Evolutionary conservation across 768 basidiomycete genomes (phyloP).

Genomic region (Lactarius trivialis): DNA sequence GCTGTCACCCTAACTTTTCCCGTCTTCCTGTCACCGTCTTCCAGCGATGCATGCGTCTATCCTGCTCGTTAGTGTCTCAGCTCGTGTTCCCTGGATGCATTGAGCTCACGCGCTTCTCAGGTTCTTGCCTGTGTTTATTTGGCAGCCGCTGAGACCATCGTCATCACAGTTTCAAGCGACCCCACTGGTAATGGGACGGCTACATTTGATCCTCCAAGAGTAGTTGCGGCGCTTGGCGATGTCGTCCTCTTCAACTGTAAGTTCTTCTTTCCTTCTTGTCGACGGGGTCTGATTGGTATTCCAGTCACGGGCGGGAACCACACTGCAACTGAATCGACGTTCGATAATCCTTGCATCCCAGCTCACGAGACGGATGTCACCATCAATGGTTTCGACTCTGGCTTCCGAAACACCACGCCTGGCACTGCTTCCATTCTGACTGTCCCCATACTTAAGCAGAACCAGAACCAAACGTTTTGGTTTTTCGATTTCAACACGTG

Average conservation of each 20-base stretch:
- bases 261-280: conserved; percentile 13
- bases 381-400: conserved; percentile 55
- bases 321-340: conserved; percentile 48
- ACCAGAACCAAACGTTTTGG: conserved; percentile 46
- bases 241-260: conserved; percentile 52
- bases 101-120: conserved; percentile 8
- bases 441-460: conserved; percentile 38
- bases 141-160: conserved; percentile 34
- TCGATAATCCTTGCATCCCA: conserved; percentile 48
- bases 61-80: conserved; percentile 7
- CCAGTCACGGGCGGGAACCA: conserved; percentile 32
- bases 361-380: conserved; percentile 41
- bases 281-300: conserved; percentile 40
- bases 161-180: conserved; percentile 42
- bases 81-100: not conserved
- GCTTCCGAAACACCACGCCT: conserved; percentile 44
- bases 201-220: conserved; percentile 41
- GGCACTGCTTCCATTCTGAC: conserved; percentile 40
- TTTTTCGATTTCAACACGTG: conserved; percentile 55
- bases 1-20: not conserved
- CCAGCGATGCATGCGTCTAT: not conserved
- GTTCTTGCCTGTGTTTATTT: conserved; percentile 20
- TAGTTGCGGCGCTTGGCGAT: conserved; percentile 43
- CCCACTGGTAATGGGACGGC: conserved; percentile 39
- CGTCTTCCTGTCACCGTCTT: not conserved